Evolutionary conservation across 805 yeast genomes (phyloP), one percentile per base, ranked within the genome.

Genomic region (Brettanomyces naardenensis): DNA sequence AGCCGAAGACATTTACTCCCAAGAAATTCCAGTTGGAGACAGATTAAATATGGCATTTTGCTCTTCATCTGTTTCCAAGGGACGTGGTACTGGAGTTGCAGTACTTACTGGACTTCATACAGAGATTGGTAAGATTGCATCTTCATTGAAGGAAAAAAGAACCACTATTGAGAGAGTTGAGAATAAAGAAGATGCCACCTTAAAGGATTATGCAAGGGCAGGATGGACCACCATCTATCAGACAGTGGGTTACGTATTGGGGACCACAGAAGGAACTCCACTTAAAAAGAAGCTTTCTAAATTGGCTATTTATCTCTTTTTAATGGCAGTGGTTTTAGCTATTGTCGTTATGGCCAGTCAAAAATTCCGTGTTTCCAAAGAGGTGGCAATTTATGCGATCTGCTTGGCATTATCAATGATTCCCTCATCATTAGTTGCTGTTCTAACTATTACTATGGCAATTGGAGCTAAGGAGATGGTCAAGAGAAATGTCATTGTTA

Each of bases 341-440:
- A 78, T 87, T 40, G 75, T 87, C 15, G 94, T 84, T 3, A 81
- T 86, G 94, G 94, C 79, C 2, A 75, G 92, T 7, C 94, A 86
- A 59, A 71, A 71, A 43, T 78, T 85, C 58, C 51, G 64, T 10
- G 95, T 86, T n/a, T 78, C 75, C 46, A 73, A 69, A 40, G 87
- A 85, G 48, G 92, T 86, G 27, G 95, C 94, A 11, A 78, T 86
- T 35, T 86, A 86, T 54, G 95, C 95, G 19, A 80, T 87, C 51
- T 86, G 94, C 62, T 89, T 83, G 34, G 84, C 83, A 0, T 63
- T 82, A 34, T 76, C 89, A 4, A 83, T 83, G 87, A 82, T 82
- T 46, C 92, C 92, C 3, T 81, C 88, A 3, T 78, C 89, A 1
- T 66, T 82, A 49, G 80, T 81, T 44, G 92, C 82, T 18, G 92